A percentile compares a stretch with the other conserved stretches of the same genome.
Conservation (phyloP, 805 yeast genomes). For the Sugiyamaella mastotermitis region DNA sequence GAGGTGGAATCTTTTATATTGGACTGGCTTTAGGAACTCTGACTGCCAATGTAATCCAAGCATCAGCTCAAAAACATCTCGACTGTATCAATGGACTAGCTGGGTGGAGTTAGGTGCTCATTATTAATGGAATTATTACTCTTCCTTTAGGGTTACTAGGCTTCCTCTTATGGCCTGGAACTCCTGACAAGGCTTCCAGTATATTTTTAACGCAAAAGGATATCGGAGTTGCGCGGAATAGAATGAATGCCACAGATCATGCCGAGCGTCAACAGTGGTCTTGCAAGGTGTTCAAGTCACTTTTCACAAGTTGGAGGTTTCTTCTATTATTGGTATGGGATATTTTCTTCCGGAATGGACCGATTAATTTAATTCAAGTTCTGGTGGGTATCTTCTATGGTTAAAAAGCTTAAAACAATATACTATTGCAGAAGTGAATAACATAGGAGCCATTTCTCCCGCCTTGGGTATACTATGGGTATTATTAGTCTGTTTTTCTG, state of each 20-base stretch:
- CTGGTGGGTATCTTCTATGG: constrained; percentile 61
- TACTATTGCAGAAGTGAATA: constrained; percentile 40
- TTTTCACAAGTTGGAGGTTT: constrained; percentile 52
- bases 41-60: constrained; percentile 58
- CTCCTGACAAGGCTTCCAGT: constrained; percentile 52
- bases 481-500: constrained; percentile 25
- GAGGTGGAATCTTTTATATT: constrained; percentile 56
- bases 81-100: constrained; percentile 47
- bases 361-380: constrained; percentile 39
- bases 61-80: constrained; percentile 43
- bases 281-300: constrained; percentile 29
- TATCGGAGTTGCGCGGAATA: constrained; percentile 43
- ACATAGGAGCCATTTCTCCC: constrained; percentile 51
- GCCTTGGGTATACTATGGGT: constrained; percentile 47
- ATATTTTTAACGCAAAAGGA: constrained; percentile 52
- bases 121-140: constrained; percentile 57
- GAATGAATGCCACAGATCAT: constrained; percentile 26
- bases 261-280: no score
- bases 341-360: constrained; percentile 53
- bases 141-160: constrained; percentile 54
- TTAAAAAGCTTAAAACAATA: constrained; percentile 44
- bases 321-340: constrained; percentile 51
- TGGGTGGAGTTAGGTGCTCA: constrained; percentile 73
- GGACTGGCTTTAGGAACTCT: constrained; percentile 60
- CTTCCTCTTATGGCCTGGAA: constrained; percentile 55